Evolutionary conservation across 352 stramenopile species (phyloP).

Genomic region (Elongisporangium prolatum): DNA sequence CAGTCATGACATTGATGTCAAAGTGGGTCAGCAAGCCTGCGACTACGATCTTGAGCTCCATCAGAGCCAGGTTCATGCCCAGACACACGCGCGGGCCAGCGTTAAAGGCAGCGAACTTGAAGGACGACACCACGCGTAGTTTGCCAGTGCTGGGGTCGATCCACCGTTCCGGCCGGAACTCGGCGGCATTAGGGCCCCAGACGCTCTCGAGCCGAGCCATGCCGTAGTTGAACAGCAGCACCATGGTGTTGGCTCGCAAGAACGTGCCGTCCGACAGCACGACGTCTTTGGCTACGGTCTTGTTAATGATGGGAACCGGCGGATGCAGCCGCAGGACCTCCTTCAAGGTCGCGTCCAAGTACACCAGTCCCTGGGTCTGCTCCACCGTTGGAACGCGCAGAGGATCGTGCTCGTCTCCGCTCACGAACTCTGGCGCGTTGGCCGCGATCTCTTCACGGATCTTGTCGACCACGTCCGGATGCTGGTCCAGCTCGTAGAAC

Average conservation of each 20-base stretch:
- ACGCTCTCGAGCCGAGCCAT: conserved; percentile 21
- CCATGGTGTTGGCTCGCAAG: conserved; percentile 11
- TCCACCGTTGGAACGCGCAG: conserved; percentile 27
- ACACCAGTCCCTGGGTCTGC: conserved; percentile 45
- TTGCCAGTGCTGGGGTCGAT: conserved; percentile 14
- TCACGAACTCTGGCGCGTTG: conserved; percentile 30
- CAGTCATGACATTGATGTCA: conserved; percentile 22
- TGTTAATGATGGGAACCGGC: conserved; percentile 47
- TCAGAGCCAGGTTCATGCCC: conserved; percentile 31
- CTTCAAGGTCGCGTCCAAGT: conserved; percentile 48
- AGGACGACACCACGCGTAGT: conserved; percentile 11
- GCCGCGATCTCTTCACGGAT: conserved; percentile 42
- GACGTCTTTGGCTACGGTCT: conserved; percentile 29
- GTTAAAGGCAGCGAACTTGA: conserved; percentile 40
- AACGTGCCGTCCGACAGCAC: conserved; percentile 29
- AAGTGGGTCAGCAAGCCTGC: conserved; percentile 30
- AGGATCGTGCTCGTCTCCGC: conserved; percentile 12
- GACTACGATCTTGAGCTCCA: conserved; percentile 43
- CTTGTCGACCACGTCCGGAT: conserved; percentile 45
- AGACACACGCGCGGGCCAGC: conserved; percentile 32
- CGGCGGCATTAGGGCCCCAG: conserved; percentile 21
- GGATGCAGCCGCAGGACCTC: conserved; percentile 72
- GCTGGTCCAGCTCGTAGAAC: conserved; percentile 54
- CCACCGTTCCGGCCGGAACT: conserved; percentile 28
- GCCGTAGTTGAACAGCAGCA: conserved; percentile 19